A percentile compares a stretch with the other conserved stretches of the same genome.
phyloP scores from a whole-genome alignment of 1,284 basidiomycete species.

The Rhodotorula sp. region DNA sequence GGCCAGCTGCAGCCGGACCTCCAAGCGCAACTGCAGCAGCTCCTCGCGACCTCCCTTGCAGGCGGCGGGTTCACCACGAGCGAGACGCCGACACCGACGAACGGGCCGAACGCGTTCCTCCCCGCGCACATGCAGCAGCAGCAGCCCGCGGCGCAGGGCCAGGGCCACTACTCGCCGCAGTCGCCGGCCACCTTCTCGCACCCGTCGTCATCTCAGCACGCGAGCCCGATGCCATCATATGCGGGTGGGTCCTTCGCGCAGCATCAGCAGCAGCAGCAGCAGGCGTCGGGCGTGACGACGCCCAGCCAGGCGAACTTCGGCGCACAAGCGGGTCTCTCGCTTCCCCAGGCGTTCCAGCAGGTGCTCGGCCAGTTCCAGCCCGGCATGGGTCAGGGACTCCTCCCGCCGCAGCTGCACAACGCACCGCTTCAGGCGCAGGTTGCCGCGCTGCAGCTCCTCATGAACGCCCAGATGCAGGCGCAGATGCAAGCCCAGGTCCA shows the following conservation, averaged over 20 bases:
- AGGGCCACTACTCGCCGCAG: neutral
- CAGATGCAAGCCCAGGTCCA: conserved; percentile 7
- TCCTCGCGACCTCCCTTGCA: neutral
- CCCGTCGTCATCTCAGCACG: conserved; percentile 5
- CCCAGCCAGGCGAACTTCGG: neutral
- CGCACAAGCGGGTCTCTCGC: neutral
- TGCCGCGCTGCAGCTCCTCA: conserved; percentile 10
- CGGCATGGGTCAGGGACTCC: neutral
- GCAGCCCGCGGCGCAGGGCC: neutral
- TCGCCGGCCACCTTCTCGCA: neutral
- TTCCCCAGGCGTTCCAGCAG: neutral
- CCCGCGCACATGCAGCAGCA: neutral
- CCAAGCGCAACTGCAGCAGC: conserved; percentile 12
- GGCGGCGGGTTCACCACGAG: neutral
- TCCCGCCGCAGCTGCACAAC: neutral
- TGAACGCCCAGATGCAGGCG: conserved; percentile 5
- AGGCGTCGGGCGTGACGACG: neutral
- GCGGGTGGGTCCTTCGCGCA: neutral
- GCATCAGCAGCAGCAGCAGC: conserved; percentile 3
- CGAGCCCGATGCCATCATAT: conserved; percentile 14
- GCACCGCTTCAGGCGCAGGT: neutral
- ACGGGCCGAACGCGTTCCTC: neutral
- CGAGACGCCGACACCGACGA: conserved; percentile 10
- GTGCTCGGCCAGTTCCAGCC: neutral
- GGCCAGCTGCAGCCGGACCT: conserved; percentile 1